Evolutionary conservation across 2,329 filamentous ascomycete genomes (phyloP).

Genomic region (Fusarium cicatricum): DNA sequence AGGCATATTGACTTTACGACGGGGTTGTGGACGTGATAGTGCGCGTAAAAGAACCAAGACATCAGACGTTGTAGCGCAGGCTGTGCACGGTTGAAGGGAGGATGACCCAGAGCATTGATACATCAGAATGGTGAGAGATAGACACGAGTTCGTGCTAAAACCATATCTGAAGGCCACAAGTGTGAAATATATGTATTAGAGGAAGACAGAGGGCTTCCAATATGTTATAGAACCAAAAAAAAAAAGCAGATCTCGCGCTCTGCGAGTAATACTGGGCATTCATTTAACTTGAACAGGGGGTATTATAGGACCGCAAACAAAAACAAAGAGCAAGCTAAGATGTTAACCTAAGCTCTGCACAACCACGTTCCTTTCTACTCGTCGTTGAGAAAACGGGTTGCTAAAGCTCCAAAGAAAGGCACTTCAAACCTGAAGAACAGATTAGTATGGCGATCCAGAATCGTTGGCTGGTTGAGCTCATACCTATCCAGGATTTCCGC

Average conservation of each 20-base stretch:
- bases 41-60: no score
- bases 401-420: slow-evolving; percentile 84
- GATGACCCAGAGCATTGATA: neutral
- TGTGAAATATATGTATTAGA: neutral
- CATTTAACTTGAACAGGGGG: slow-evolving; percentile 13
- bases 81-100: neutral
- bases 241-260: neutral
- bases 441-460: neutral
- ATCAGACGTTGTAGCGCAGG: no score
- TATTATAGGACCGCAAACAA: slow-evolving; percentile 20
- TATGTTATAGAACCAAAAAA: neutral
- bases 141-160: no score
- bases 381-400: slow-evolving; percentile 90
- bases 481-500: slow-evolving; percentile 73
- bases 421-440: slow-evolving; percentile 74
- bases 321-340: neutral
- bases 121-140: no score
- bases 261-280: neutral
- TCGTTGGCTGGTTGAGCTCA: slow-evolving; percentile 22
- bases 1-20: neutral
- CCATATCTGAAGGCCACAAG: neutral
- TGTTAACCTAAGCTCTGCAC: neutral
- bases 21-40: no score
- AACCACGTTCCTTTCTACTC: slow-evolving; percentile 57
- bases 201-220: neutral